Conservation (phyloP, 371 early-diverging fungal genomes). For the Lichtheimia ornata region DNA sequence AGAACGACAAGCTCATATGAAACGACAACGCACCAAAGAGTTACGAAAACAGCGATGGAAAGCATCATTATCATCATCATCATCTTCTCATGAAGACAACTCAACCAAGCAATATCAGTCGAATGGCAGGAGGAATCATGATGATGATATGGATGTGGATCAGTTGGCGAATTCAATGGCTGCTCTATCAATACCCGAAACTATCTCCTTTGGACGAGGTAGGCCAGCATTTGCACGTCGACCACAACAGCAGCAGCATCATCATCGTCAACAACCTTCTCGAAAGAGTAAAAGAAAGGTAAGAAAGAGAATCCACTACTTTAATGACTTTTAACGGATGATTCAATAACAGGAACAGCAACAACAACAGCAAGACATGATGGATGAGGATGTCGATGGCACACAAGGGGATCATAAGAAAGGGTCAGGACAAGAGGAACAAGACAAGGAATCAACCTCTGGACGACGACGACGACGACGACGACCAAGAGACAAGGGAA, state of each 20-base stretch:
- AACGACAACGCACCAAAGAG: neutral
- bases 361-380: neutral
- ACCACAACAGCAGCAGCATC: neutral
- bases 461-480: neutral
- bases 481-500: no score
- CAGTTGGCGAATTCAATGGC: conserved; percentile 23
- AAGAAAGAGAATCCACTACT: no score
- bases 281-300: no score
- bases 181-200: conserved; percentile 29
- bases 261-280: neutral
- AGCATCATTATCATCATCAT: conserved; percentile 1
- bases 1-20: conserved; percentile 24
- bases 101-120: neutral
- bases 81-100: neutral
- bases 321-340: no score
- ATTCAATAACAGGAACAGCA: neutral
- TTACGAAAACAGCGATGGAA: neutral
- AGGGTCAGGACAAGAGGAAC: neutral
- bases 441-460: neutral
- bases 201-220: conserved; percentile 43
- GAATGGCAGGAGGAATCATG: neutral
- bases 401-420: neutral
- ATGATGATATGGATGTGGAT: conserved; percentile 20
- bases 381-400: neutral
- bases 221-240: conserved; percentile 10